Evolutionary conservation across 306 rosid genomes (phyloP).

Genomic region (Ziziphus jujuba): DNA sequence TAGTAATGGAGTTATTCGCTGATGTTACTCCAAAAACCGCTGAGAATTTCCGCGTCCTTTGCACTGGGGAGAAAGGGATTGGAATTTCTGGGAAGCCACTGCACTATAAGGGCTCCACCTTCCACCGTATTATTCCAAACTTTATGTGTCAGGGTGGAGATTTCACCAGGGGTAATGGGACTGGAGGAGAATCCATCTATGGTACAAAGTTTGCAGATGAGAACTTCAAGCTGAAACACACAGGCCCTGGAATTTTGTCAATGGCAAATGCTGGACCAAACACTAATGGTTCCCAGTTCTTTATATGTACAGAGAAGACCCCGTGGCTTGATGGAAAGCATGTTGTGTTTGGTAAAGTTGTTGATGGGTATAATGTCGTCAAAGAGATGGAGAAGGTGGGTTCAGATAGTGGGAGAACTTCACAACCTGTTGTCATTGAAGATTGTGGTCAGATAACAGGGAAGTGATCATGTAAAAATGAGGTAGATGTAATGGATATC

Average conservation of each 20-base stretch:
- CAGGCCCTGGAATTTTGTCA: conserved; percentile 74
- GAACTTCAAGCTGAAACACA: conserved; percentile 74
- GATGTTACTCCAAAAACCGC: conserved; percentile 82
- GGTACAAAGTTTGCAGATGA: conserved; percentile 69
- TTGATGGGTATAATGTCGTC: conserved; percentile 64
- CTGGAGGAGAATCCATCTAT: conserved; percentile 89
- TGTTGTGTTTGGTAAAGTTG: conserved; percentile 92
- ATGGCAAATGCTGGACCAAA: conserved; percentile 85
- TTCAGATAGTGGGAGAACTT: conserved; percentile 51
- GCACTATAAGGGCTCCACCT: conserved; percentile 69
- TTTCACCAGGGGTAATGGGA: conserved; percentile 78
- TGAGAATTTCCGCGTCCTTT: conserved; percentile 86
- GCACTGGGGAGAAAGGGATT: conserved; percentile 78
- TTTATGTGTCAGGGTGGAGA: conserved; percentile 96
- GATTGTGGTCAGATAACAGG: conserved; percentile 68
- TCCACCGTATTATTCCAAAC: conserved; percentile 74
- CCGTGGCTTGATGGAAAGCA: conserved; percentile 85
- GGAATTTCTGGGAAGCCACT: conserved; percentile 64
- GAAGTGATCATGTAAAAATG: conserved; percentile 12
- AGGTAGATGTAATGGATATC: neutral
- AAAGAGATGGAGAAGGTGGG: conserved; percentile 82
- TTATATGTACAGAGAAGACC: conserved; percentile 57
- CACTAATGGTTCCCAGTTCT: conserved; percentile 90
- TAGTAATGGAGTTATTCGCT: conserved; percentile 72
- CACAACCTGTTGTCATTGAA: conserved; percentile 60